Percentiles rank a stretch among this genome's conserved stretches.
These are phyloP conservation scores for Apiotrichum gracile DNA, from an alignment of 1,284 basidiomycete genomes.

Conservation along the genomic window DNA sequence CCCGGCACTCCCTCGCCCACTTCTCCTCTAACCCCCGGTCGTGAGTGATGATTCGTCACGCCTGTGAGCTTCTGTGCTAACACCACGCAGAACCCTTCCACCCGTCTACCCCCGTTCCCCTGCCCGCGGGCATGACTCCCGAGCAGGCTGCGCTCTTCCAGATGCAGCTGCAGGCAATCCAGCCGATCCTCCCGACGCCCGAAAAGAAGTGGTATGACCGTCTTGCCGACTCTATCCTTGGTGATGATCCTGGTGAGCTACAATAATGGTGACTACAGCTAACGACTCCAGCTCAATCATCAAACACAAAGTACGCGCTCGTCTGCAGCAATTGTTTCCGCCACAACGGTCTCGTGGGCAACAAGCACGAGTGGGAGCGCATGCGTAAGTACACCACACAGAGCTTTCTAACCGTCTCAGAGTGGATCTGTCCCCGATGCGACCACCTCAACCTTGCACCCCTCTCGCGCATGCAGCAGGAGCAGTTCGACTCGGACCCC, in stretches of 20 bases:
- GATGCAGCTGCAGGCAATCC: constrained; percentile 39
- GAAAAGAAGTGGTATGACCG: constrained; percentile 84
- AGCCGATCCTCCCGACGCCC: constrained; percentile 52
- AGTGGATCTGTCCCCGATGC: constrained; percentile 46
- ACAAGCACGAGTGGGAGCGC: constrained; percentile 74
- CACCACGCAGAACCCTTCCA: background rate
- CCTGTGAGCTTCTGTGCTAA: background rate
- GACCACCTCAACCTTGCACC: constrained; percentile 44
- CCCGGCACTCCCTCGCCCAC: background rate
- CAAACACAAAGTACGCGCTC: constrained; percentile 69
- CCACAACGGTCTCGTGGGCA: constrained; percentile 90
- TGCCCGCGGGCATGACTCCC: constrained; percentile 33
- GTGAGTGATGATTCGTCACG: constrained; percentile 15
- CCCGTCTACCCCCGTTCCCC: constrained; percentile 20
- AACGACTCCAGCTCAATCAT: constrained; percentile 36
- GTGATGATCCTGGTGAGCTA: constrained; percentile 64
- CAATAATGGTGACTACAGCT: background rate
- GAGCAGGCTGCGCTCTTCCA: constrained; percentile 42
- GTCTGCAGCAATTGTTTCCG: constrained; percentile 89
- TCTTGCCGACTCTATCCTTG: constrained; percentile 75
- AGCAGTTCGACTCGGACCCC: background rate
- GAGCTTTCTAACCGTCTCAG: constrained; percentile 19
- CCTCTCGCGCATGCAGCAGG: constrained; percentile 18
- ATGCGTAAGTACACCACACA: constrained; percentile 61
- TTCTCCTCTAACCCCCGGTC: constrained; percentile 19